These are phyloP conservation scores for Conringia planisiliqua DNA, from an alignment of 345 rosid genomes.

Conservation along the genomic window DNA sequence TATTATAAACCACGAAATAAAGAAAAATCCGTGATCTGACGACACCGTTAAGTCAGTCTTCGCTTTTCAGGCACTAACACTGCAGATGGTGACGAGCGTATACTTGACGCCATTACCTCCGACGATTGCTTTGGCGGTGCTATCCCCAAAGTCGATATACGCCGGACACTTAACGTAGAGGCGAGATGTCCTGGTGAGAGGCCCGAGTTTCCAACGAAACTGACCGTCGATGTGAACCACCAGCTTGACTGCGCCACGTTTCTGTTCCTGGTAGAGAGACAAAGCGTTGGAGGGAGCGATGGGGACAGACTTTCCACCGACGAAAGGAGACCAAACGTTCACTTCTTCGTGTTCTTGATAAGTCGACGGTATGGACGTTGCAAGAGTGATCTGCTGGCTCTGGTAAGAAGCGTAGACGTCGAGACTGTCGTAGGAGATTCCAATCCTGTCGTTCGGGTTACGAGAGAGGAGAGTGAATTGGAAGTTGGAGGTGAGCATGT, in stretches of 20 bases:
- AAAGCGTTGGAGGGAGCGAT: constrained; percentile 40
- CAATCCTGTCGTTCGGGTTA: constrained; percentile 57
- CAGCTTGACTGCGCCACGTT: constrained; percentile 25
- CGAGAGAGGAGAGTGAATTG: constrained; percentile 64
- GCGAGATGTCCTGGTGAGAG: constrained; percentile 29
- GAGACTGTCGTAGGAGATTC: constrained; percentile 46
- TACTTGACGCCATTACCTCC: constrained; percentile 69
- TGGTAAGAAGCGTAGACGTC: constrained; percentile 40
- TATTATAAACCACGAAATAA: background rate
- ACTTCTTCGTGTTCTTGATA: constrained; percentile 45
- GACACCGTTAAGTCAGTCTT: background rate
- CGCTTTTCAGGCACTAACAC: constrained; percentile 50
- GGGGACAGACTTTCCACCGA: constrained; percentile 37
- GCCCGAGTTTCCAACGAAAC: constrained; percentile 39
- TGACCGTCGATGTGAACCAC: constrained; percentile 26
- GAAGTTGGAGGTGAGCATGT: constrained; percentile 53
- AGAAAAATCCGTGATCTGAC: constrained; percentile 2
- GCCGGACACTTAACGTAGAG: constrained; percentile 44
- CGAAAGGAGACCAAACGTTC: constrained; percentile 47
- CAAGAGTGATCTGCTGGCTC: constrained; percentile 40
- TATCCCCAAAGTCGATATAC: constrained; percentile 20
- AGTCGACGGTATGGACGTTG: constrained; percentile 21
- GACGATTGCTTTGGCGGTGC: constrained; percentile 27
- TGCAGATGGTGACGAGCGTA: constrained; percentile 48
- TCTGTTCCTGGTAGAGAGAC: constrained; percentile 22